These are phyloP conservation scores for Phialophora chinensis DNA, from an alignment of 2,329 filamentous ascomycete genomes.

Conservation along the genomic window DNA sequence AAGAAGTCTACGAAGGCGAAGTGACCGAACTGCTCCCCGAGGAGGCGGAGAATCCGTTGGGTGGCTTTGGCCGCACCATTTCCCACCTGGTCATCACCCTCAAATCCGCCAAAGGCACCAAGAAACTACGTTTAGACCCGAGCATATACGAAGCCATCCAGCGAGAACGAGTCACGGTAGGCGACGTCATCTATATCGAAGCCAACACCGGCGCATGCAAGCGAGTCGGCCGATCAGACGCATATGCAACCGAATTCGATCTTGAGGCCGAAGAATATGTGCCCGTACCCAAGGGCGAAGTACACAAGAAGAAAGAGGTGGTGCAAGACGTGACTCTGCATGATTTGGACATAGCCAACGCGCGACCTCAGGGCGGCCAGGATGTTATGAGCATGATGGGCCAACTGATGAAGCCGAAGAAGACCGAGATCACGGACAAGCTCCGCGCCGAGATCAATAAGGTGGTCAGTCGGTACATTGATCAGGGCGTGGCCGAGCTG, in stretches of 20 bases:
- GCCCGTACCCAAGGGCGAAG: constrained; percentile 96
- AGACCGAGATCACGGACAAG: constrained; percentile 99
- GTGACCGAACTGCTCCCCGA: constrained; percentile 97
- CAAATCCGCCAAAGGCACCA: constrained; percentile 94
- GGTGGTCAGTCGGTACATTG: constrained; percentile 98
- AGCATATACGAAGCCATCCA: constrained; percentile 99
- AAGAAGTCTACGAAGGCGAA: constrained; percentile 99
- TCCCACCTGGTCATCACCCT: constrained; percentile 92
- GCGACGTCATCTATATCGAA: constrained; percentile 99
- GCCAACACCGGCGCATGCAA: constrained; percentile 98
- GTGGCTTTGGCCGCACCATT: constrained; percentile 96
- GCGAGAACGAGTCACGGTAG: constrained; percentile 93
- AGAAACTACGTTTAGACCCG: constrained; percentile 94
- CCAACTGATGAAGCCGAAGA: constrained; percentile 98
- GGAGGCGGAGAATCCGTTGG: constrained; percentile 95
- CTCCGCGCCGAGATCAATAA: constrained; percentile 96
- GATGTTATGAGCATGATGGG: constrained; percentile 99
- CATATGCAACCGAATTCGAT: constrained; percentile 97
- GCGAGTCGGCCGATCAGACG: constrained; percentile 91
- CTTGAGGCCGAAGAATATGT: constrained; percentile 99
- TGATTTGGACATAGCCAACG: constrained; percentile 94
- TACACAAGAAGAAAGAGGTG: constrained; percentile 99
- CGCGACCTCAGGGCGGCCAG: constrained; percentile 92
- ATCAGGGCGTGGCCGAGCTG: constrained; percentile 95
- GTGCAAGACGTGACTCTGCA: constrained; percentile 98